Percentiles rank a stretch among this genome's conserved stretches.
phyloP scores from a whole-genome alignment of 2,329 filamentous ascomycete species.

The Mariannaea sp. region DNA sequence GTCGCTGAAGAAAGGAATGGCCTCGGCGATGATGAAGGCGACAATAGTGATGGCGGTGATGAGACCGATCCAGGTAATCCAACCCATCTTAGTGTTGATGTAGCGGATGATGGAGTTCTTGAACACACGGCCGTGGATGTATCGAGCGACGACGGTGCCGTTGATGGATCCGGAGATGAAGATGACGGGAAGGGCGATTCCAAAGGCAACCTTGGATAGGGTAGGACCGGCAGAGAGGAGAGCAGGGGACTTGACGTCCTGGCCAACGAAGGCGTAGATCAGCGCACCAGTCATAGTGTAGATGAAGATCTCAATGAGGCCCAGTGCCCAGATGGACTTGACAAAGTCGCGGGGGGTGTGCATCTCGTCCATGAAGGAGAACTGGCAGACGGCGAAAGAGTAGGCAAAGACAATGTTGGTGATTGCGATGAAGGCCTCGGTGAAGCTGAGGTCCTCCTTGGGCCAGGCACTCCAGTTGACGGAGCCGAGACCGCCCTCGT shows the following conservation, averaged over 20 bases:
- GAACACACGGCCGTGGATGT: slow-evolving; percentile 45
- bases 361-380: slow-evolving; percentile 22
- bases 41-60: slow-evolving; percentile 61
- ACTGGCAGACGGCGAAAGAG: slow-evolving; percentile 16
- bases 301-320: slow-evolving; percentile 60
- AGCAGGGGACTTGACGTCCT: slow-evolving; percentile 63
- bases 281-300: slow-evolving; percentile 67
- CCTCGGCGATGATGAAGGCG: slow-evolving; percentile 71
- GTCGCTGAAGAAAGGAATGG: slow-evolving; percentile 56
- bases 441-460: slow-evolving; percentile 47
- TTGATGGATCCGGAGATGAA: slow-evolving; percentile 62
- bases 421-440: slow-evolving; percentile 60
- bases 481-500: not conserved
- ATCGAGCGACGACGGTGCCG: slow-evolving; percentile 45
- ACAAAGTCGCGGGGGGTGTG: slow-evolving; percentile 44
- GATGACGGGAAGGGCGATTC: slow-evolving; percentile 59
- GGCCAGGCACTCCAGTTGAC: slow-evolving; percentile 44
- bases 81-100: slow-evolving; percentile 48
- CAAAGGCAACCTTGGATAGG: slow-evolving; percentile 67
- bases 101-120: slow-evolving; percentile 43
- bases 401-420: slow-evolving; percentile 52
- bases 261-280: slow-evolving; percentile 69
- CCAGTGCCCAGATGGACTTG: slow-evolving; percentile 60
- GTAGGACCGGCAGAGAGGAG: slow-evolving; percentile 61
- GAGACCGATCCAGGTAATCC: slow-evolving; percentile 60